These are phyloP conservation scores for Lentinus tigrinus DNA, from an alignment of 768 basidiomycete species.

Conservation along the genomic window DNA sequence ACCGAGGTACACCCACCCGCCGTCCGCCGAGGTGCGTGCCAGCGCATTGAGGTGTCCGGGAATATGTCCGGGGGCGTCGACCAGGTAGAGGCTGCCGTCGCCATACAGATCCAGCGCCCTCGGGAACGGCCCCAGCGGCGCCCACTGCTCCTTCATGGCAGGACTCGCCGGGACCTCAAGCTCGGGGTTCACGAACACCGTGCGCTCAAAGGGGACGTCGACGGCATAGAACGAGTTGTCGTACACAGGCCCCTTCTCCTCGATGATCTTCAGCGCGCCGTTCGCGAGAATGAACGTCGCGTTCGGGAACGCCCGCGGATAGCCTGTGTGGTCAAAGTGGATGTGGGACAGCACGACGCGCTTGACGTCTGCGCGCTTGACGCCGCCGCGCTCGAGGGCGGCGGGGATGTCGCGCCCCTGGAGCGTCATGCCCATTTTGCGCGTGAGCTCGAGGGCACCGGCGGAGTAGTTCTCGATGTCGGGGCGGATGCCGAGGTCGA, in stretches of 20 bases:
- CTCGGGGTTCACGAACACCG: conserved; percentile 19
- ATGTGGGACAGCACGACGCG: conserved; percentile 49
- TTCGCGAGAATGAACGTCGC: conserved; percentile 49
- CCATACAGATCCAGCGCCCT: conserved; percentile 43
- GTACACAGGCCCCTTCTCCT: conserved; percentile 41
- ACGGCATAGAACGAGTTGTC: conserved; percentile 28
- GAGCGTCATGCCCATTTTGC: background rate
- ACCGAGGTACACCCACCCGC: conserved; percentile 55
- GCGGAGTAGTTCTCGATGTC: conserved; percentile 37
- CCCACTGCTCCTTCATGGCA: conserved; percentile 30
- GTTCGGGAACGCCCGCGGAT: conserved; percentile 44
- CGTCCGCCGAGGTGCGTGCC: conserved; percentile 52
- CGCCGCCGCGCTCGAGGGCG: conserved; percentile 49
- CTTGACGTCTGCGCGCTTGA: conserved; percentile 41
- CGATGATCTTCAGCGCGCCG: conserved; percentile 35
- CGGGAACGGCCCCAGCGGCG: conserved; percentile 49
- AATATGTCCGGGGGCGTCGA: conserved; percentile 59
- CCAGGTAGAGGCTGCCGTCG: conserved; percentile 56
- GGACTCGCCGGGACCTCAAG: no score
- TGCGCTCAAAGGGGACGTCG: conserved; percentile 12
- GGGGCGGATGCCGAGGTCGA: conserved; percentile 57
- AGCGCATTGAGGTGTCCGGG: conserved; percentile 55
- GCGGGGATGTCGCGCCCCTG: conserved; percentile 37
- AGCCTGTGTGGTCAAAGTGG: conserved; percentile 53
- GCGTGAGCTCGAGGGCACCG: conserved; percentile 25